Evolutionary conservation across 2,329 filamentous ascomycete species (phyloP).

Genomic region (Colletotrichum echinochloae): DNA sequence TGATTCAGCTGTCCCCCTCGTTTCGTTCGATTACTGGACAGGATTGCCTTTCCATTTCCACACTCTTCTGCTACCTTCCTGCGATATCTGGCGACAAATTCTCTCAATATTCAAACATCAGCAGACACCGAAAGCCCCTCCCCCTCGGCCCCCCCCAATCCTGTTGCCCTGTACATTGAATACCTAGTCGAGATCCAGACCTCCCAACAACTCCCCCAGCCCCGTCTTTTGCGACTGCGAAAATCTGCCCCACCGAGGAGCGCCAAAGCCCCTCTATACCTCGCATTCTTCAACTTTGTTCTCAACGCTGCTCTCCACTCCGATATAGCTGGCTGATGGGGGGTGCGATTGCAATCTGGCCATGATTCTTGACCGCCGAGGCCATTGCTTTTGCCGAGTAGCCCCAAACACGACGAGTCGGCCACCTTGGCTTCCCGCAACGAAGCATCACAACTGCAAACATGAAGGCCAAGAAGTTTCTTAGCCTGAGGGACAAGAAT

Average conservation of each 20-base stretch:
- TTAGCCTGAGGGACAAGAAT: slow-evolving; percentile 77
- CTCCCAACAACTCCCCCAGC: slow-evolving; percentile 28
- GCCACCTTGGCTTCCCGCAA: slow-evolving; percentile 4
- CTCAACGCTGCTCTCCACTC: slow-evolving; percentile 34
- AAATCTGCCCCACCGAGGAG: slow-evolving; percentile 39
- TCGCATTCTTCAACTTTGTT: slow-evolving; percentile 27
- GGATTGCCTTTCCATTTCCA: slow-evolving; percentile 2
- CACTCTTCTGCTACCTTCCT: background rate
- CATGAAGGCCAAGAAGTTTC: slow-evolving; percentile 74
- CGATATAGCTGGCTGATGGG: slow-evolving; percentile 36
- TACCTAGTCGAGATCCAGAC: slow-evolving; percentile 23
- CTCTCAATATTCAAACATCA: background rate
- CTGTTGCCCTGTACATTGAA: slow-evolving; percentile 20
- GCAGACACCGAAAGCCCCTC: background rate
- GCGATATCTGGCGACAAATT: background rate
- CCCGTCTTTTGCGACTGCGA: slow-evolving; percentile 40
- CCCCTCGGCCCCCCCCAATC: background rate
- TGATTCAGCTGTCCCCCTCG: slow-evolving; percentile 31
- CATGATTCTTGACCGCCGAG: slow-evolving; percentile 36
- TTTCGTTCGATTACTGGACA: slow-evolving; percentile 14
- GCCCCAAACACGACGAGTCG: slow-evolving; percentile 12
- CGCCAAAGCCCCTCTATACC: slow-evolving; percentile 38
- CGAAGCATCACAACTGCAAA: slow-evolving; percentile 43
- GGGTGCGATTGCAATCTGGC: slow-evolving; percentile 32
- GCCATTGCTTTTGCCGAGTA: slow-evolving; percentile 29